Percentiles rank a stretch among this genome's conserved stretches.
Evolutionary conservation across 495 filamentous ascomycete species (phyloP).

Genomic region (Penicillium ucsense): DNA sequence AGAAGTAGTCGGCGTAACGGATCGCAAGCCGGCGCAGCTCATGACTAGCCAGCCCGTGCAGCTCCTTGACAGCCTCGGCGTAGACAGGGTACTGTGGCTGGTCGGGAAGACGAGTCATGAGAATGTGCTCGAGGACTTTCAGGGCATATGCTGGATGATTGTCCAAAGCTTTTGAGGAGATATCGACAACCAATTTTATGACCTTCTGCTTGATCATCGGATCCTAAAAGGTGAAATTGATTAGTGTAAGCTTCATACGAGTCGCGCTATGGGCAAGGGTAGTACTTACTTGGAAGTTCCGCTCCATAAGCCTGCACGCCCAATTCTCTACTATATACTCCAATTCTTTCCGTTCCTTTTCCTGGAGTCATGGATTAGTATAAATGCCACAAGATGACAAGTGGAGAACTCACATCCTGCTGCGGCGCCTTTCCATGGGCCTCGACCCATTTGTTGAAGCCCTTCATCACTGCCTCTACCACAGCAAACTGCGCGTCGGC

Average conservation of each 20-base stretch:
- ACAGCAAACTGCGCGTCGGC: constrained; percentile 86
- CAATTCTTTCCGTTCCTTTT: constrained; percentile 50
- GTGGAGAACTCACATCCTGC: constrained; percentile 35
- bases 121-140: constrained; percentile 78
- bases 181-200: constrained; percentile 73
- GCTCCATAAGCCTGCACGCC: constrained; percentile 64
- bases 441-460: constrained; percentile 72
- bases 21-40: constrained; percentile 83
- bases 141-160: constrained; percentile 71
- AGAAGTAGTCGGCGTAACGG: constrained; percentile 80
- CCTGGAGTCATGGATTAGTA: constrained; percentile 27
- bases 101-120: constrained; percentile 66
- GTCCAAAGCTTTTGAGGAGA: constrained; percentile 74
- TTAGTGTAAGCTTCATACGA: background rate
- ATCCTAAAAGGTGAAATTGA: constrained; percentile 41
- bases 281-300: constrained; percentile 55
- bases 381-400: background rate
- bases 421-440: constrained; percentile 42
- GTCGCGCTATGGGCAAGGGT: constrained; percentile 4
- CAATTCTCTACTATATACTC: constrained; percentile 67
- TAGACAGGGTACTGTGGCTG: constrained; percentile 60
- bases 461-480: constrained; percentile 83
- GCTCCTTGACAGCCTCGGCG: constrained; percentile 82
- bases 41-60: constrained; percentile 70
- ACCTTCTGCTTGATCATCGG: constrained; percentile 77